Percentiles rank a stretch among this genome's conserved stretches.
These are phyloP conservation scores for Kalmusia sp. DNA, from an alignment of 2,329 filamentous ascomycete species.

Conservation along the genomic window DNA sequence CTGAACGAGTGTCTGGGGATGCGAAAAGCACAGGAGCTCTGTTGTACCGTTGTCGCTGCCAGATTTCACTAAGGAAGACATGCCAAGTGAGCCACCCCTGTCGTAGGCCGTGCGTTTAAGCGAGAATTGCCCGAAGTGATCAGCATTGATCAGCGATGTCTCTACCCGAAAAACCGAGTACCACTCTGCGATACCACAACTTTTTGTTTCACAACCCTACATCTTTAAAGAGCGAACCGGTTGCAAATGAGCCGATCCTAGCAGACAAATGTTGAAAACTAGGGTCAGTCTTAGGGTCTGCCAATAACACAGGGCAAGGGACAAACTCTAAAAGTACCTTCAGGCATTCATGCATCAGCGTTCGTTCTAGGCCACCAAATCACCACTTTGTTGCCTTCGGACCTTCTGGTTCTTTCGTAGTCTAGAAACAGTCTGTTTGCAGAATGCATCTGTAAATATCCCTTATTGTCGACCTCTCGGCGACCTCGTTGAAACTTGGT, in stretches of 20 bases:
- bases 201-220: background rate
- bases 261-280: too few relatives aligned
- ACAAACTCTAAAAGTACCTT: background rate
- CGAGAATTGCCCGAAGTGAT: background rate
- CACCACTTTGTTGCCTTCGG: background rate
- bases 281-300: too few relatives aligned
- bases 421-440: background rate
- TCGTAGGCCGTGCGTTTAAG: background rate
- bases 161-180: too few relatives aligned
- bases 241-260: too few relatives aligned
- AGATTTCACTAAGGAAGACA: conserved; percentile 7
- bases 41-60: conserved; percentile 1
- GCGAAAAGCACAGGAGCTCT: background rate
- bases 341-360: conserved; percentile 8
- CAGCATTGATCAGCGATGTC: background rate
- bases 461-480: too few relatives aligned
- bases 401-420: background rate
- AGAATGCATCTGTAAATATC: background rate
- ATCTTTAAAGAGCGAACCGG: too few relatives aligned
- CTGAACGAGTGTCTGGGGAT: background rate
- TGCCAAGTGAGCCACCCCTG: conserved; percentile 1
- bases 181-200: too few relatives aligned
- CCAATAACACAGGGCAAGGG: too few relatives aligned
- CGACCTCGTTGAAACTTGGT: background rate
- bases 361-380: conserved; percentile 4